Base-by-base conservation (phyloP, 257 asterid species). In the Pogostemon cablin region DNA sequence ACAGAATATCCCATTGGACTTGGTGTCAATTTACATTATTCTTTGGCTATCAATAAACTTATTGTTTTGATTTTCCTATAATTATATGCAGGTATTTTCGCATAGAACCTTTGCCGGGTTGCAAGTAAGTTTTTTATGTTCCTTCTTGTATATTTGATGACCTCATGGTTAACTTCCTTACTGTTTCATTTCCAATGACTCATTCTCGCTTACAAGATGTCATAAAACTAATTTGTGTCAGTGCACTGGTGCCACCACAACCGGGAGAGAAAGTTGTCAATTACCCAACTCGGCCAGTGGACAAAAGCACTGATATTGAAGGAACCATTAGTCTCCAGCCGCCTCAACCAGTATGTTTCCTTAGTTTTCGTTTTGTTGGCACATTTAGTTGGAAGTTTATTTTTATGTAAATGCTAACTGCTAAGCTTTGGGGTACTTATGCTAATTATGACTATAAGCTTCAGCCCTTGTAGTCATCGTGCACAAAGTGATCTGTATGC, bases 281-380 rank as follows among this genome's bases (percentile, higher is more conserved):
- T 72, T 93, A 93, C 86, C 97, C 96, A 41, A 84, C 69, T 75
- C 92, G 99, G 68, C 99, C 99, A 34, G 97, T 93, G 82, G 97
- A 91, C 80, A 84, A 96, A 65, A 72, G 82, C 60, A 91, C 91
- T 15, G 99, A 93, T 82, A 89, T 93, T 74, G 99, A 89, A 83
- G 99, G 97, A 78, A 89, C 99, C 66, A 89, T 86, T 53, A 93
- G 96, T 75, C 95, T 93, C 70, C 99, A 93, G 84, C 90, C 96
- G 73, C 79, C 96, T 79, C 97, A 89, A 78, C 89, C 84, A 83
- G 97, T 87, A 86, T 70, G 89, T 15, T 67, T 63, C 41, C 77
- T 47, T 35, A 42, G 58, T 75, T 59, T 59, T 65, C 15, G 15
- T 15, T 15, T 15, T 15, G 15, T 15, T 15, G 15, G 15, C 15